Conservation (phyloP, 441 rosid species). For the Brassica balearica region DNA sequence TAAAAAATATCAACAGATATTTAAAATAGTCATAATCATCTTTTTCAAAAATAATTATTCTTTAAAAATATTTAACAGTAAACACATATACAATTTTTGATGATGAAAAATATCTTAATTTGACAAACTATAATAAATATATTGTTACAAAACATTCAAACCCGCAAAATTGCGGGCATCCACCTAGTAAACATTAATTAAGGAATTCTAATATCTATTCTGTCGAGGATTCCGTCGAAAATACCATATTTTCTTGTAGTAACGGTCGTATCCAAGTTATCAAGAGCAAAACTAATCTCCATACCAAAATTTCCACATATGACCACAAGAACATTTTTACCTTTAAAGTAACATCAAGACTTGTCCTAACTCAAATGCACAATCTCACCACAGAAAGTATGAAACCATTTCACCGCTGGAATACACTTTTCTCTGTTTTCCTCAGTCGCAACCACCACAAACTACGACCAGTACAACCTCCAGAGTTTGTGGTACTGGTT, state of each 20-base stretch:
- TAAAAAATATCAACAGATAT: no score
- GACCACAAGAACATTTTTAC: constrained; percentile 60
- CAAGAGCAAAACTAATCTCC: constrained; percentile 68
- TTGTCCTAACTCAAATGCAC: constrained; percentile 58
- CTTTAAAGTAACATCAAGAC: constrained; percentile 50
- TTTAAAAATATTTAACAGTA: no score
- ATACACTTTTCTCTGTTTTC: constrained; percentile 52
- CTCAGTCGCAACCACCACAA: constrained; percentile 71
- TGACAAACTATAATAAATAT: no score
- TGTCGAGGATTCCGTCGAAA: neutral
- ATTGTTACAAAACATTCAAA: no score
- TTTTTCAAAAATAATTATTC: no score
- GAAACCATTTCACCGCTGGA: constrained; percentile 56
- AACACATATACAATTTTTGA: no score
- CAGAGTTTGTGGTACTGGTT: neutral
- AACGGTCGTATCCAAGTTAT: constrained; percentile 53
- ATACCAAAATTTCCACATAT: constrained; percentile 77
- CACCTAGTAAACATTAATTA: no score
- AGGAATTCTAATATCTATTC: neutral
- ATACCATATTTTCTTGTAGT: neutral
- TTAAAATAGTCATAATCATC: no score
- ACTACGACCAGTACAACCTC: constrained; percentile 43
- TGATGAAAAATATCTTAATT: no score
- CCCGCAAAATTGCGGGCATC: no score
- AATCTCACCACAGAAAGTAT: constrained; percentile 49